Percentiles rank a stretch among this genome's conserved stretches.
Evolutionary conservation across 2,329 filamentous ascomycete species (phyloP).

Genomic region (Xylaria sp.): DNA sequence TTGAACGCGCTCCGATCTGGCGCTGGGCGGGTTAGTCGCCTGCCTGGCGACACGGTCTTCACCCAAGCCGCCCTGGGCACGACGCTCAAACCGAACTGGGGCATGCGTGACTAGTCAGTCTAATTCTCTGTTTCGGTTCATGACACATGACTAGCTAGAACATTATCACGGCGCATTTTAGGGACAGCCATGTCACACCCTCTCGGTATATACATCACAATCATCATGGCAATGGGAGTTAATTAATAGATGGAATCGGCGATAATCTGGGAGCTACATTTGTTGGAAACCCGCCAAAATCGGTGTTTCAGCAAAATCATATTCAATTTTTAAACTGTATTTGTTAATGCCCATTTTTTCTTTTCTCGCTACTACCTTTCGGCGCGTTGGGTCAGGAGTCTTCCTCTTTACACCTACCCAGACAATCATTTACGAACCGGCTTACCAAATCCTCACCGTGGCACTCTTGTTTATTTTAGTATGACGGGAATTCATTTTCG

Average conservation of each 20-base stretch:
- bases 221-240: slow-evolving; percentile 40
- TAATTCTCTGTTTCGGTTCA: slow-evolving; percentile 33
- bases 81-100: slow-evolving; percentile 70
- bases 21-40: slow-evolving; percentile 85
- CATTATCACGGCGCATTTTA: slow-evolving; percentile 30
- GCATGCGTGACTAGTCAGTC: slow-evolving; percentile 55
- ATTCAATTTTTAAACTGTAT: slow-evolving; percentile 34
- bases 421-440: slow-evolving; percentile 31
- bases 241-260: slow-evolving; percentile 39
- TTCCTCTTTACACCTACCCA: slow-evolving; percentile 5
- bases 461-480: slow-evolving; percentile 11
- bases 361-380: slow-evolving; percentile 30
- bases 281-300: slow-evolving; percentile 29
- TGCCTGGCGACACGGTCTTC: slow-evolving; percentile 85
- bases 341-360: slow-evolving; percentile 37
- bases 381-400: slow-evolving; percentile 24
- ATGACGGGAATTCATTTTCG: slow-evolving; percentile 16
- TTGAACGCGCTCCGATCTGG: slow-evolving; percentile 79
- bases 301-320: slow-evolving; percentile 10
- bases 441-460: slow-evolving; percentile 15
- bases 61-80: slow-evolving; percentile 74
- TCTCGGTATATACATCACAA: slow-evolving; percentile 33
- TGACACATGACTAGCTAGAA: slow-evolving; percentile 34
- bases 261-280: slow-evolving; percentile 20
- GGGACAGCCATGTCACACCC: slow-evolving; percentile 24